A percentile compares a stretch with the other conserved stretches of the same genome.
phyloP scores from a whole-genome alignment of 768 basidiomycete genomes.

The Lenzites betulinus region DNA sequence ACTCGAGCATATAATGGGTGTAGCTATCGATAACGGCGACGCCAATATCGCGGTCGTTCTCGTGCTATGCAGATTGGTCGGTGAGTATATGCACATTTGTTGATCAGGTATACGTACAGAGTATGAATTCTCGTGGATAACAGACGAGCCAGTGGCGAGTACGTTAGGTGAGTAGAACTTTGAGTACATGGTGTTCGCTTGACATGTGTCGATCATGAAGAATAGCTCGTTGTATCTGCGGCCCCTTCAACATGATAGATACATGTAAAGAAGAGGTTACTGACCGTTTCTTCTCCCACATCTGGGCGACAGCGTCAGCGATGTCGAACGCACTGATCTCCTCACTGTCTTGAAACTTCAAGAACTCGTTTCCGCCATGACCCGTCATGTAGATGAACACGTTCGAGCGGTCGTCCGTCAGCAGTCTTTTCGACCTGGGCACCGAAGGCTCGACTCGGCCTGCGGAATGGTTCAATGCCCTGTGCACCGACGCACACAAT shows the following conservation, averaged over 20 bases:
- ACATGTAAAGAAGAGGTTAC: slow-evolving; percentile 17
- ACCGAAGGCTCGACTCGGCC: slow-evolving; percentile 84
- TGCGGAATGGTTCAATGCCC: slow-evolving; percentile 33
- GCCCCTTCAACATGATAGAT: neutral
- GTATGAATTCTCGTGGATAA: slow-evolving; percentile 87
- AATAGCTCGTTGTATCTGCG: slow-evolving; percentile 90
- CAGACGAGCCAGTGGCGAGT: slow-evolving; percentile 85
- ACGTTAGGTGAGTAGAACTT: slow-evolving; percentile 94
- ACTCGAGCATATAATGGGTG: slow-evolving; percentile 90
- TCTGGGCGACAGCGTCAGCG: slow-evolving; percentile 98
- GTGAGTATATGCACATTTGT: neutral
- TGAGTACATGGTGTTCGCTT: slow-evolving; percentile 94
- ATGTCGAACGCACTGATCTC: slow-evolving; percentile 96
- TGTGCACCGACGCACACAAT: neutral
- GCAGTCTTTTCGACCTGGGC: slow-evolving; percentile 88
- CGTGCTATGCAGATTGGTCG: slow-evolving; percentile 56
- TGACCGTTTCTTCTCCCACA: slow-evolving; percentile 95
- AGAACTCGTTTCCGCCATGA: slow-evolving; percentile 96
- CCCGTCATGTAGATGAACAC: slow-evolving; percentile 99
- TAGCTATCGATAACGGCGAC: slow-evolving; percentile 95
- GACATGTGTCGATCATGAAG: slow-evolving; percentile 98
- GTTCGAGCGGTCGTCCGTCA: slow-evolving; percentile 89
- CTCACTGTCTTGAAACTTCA: slow-evolving; percentile 99
- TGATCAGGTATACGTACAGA: slow-evolving; percentile 56
- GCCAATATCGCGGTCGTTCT: slow-evolving; percentile 92